Evolutionary conservation across 208 protist genomes (phyloP).

Genomic region (Porcisia deanei): DNA sequence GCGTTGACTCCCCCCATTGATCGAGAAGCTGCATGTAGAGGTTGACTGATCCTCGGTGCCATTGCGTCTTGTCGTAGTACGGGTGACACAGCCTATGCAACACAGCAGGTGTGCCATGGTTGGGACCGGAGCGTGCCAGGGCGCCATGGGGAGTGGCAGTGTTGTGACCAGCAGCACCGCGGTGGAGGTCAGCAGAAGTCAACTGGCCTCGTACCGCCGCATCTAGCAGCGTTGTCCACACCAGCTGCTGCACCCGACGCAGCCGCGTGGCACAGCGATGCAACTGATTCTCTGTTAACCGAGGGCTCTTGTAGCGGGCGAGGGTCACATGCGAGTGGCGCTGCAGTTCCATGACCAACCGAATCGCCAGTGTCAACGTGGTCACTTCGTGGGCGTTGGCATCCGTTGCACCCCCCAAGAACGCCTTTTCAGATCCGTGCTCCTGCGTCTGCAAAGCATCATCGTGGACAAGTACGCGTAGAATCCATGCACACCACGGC

Average conservation of each 20-base stretch:
- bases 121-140: background rate
- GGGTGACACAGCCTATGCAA: conserved; percentile 24
- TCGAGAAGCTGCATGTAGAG: conserved; percentile 51
- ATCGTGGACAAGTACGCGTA: conserved; percentile 19
- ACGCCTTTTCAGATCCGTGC: background rate
- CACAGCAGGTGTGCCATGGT: background rate
- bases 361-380: conserved; percentile 6
- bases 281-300: background rate
- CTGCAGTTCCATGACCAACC: conserved; percentile 7
- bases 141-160: background rate
- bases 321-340: conserved; percentile 1
- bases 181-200: background rate
- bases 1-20: conserved; percentile 44
- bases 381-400: background rate
- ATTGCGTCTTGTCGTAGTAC: conserved; percentile 31
- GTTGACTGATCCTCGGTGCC: conserved; percentile 46
- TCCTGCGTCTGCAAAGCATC: background rate
- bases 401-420: background rate
- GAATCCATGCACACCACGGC: conserved; percentile 30
- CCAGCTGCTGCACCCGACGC: conserved; percentile 9
- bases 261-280: background rate
- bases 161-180: too few relatives aligned
- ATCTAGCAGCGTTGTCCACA: conserved; percentile 16
- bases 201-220: conserved; percentile 14
- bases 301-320: background rate